These are phyloP conservation scores for Pseudonitzschia multiseries DNA, from an alignment of 108 stramenopile species.

Conservation along the genomic window DNA sequence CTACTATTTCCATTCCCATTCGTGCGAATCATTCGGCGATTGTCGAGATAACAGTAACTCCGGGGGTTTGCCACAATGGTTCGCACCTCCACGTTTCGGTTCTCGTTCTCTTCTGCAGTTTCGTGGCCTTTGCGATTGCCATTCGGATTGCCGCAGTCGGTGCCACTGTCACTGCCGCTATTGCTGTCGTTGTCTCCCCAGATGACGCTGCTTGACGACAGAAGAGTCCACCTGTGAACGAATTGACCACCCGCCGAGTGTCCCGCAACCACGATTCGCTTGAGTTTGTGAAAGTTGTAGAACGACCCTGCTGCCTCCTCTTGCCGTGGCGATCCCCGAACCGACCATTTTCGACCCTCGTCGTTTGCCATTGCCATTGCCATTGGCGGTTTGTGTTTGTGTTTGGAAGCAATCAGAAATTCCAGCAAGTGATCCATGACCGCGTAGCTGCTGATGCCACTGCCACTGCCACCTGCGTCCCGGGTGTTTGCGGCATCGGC, in stretches of 20 bases:
- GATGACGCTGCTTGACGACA: conserved; percentile 47
- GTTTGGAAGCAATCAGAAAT: conserved; percentile 28
- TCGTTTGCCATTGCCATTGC: not conserved
- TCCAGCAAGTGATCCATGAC: conserved; percentile 70
- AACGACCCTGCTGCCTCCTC: not conserved
- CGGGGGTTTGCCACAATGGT: conserved; percentile 82
- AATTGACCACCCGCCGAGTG: conserved; percentile 88
- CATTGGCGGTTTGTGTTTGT: not conserved
- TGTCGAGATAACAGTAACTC: conserved; percentile 73
- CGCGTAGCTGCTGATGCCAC: conserved; percentile 63
- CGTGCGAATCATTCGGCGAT: conserved; percentile 42
- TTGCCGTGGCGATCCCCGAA: not conserved
- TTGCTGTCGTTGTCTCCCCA: not conserved
- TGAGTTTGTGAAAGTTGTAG: conserved; percentile 47
- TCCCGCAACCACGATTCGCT: conserved; percentile 68
- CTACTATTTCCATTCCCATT: not conserved
- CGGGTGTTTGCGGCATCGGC: conserved; percentile 56
- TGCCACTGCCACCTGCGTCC: not conserved
- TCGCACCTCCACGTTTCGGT: conserved; percentile 32
- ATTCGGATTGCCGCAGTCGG: not conserved
- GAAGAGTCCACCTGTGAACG: conserved; percentile 75
- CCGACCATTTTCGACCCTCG: not conserved
- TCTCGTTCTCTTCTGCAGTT: not conserved
- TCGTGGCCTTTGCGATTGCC: not conserved
- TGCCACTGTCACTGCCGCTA: not conserved